Evolutionary conservation across 164 flowering plant genomes (phyloP).

Genomic region (Vitis vinifera): ASM3070453v1 NC_081810.1:22071501-22072000

Average conservation of each 20-base stretch:
- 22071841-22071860: conserved; percentile 47
- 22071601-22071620: no score
- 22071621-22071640: no score
- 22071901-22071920: conserved; percentile 44
- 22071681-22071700: no score
- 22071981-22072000: not conserved
- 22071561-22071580: no score
- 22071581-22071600: no score
- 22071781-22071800: not conserved
- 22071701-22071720: not conserved
- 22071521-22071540: no score
- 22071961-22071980: not conserved
- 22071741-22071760: not conserved
- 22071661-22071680: no score
- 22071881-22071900: conserved; percentile 30
- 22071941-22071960: not conserved
- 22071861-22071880: conserved; percentile 42
- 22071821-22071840: not conserved
- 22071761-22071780: not conserved
- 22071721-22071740: not conserved
- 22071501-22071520: no score
- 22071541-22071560: no score
- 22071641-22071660: no score
- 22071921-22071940: conserved; percentile 31
- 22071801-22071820: not conserved